Evolutionary conservation across 2,329 filamentous ascomycete genomes (phyloP).

Genomic region (Beauveria sp.): DNA sequence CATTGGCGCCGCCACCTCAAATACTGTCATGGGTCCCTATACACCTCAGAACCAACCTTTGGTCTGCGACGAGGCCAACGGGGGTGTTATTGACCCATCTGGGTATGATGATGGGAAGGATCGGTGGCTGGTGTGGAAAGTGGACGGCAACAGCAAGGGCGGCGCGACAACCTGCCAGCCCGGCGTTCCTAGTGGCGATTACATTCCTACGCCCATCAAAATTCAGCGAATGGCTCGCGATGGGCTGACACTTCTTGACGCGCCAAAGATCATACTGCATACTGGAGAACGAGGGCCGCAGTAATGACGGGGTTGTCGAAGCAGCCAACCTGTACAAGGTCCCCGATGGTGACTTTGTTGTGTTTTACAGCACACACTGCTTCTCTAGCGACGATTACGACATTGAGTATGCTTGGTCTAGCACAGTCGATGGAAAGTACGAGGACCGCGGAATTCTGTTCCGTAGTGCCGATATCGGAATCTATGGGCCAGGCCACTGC

Average conservation of each 20-base stretch:
- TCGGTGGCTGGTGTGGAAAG: slow-evolving; percentile 6
- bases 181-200: background rate
- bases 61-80: slow-evolving; percentile 2
- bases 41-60: background rate
- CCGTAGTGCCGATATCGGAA: slow-evolving; percentile 3
- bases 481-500: slow-evolving; percentile 7
- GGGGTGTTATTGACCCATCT: slow-evolving; percentile 4
- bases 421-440: slow-evolving; percentile 3
- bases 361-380: slow-evolving; percentile 12
- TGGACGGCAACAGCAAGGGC: slow-evolving; percentile 10
- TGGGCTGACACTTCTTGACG: slow-evolving; percentile 1
- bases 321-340: slow-evolving; percentile 9
- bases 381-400: slow-evolving; percentile 11
- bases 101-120: slow-evolving; percentile 7
- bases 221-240: slow-evolving; percentile 9
- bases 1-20: slow-evolving; percentile 11
- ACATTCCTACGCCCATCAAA: slow-evolving; percentile 11
- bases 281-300: slow-evolving; percentile 4
- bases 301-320: slow-evolving; percentile 10
- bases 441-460: slow-evolving; percentile 5
- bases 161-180: slow-evolving; percentile 11
- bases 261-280: slow-evolving; percentile 7
- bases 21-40: slow-evolving; percentile 2
- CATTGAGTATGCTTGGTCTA: slow-evolving; percentile 11
- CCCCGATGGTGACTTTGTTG: slow-evolving; percentile 8